Percentiles rank a stretch among this genome's conserved stretches.
These are phyloP conservation scores for Nemania bipapillata DNA, from an alignment of 2,329 filamentous ascomycete genomes.

Conservation along the genomic window DNA sequence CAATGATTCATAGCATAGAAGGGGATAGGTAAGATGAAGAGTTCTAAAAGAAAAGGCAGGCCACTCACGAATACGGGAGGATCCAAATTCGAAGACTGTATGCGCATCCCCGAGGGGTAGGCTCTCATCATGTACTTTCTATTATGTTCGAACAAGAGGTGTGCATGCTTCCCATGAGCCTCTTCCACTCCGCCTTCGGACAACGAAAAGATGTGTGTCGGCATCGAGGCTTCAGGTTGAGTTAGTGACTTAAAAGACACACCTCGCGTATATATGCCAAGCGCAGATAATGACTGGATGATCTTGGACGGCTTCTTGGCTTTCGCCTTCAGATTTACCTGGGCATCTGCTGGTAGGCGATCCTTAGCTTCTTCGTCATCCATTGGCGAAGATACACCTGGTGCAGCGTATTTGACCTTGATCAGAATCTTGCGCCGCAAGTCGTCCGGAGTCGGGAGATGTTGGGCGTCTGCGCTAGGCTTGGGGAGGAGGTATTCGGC, in stretches of 20 bases:
- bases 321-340: constrained; percentile 50
- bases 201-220: constrained; percentile 75
- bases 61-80: constrained; percentile 71
- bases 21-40: background rate
- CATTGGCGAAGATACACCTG: constrained; percentile 47
- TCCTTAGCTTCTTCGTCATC: constrained; percentile 43
- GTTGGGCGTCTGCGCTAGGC: constrained; percentile 58
- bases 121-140: constrained; percentile 83
- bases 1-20: background rate
- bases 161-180: constrained; percentile 62
- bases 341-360: constrained; percentile 49
- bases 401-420: constrained; percentile 78
- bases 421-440: constrained; percentile 82
- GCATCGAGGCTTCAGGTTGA: constrained; percentile 75
- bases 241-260: constrained; percentile 83
- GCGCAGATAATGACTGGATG: constrained; percentile 75
- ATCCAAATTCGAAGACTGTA: constrained; percentile 87
- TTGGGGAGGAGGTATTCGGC: constrained; percentile 73
- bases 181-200: constrained; percentile 73
- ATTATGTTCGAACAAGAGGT: constrained; percentile 81
- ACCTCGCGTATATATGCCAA: constrained; percentile 85
- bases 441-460: constrained; percentile 74
- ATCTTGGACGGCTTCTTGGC: constrained; percentile 70
- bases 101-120: constrained; percentile 84
- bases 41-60: background rate